Conservation (phyloP, 805 yeast species). For the Candida maltosa region DNA sequence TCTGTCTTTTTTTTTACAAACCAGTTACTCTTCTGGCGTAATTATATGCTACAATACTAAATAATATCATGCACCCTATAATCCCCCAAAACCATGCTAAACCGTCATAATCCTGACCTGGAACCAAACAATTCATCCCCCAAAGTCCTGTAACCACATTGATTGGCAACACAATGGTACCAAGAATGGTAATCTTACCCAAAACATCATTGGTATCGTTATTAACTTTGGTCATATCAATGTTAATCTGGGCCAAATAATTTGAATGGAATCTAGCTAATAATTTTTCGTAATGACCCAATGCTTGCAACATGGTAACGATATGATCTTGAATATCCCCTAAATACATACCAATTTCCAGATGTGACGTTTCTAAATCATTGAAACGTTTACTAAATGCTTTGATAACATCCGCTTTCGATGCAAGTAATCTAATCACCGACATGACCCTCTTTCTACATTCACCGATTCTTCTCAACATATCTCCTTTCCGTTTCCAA, state of each 20-base stretch:
- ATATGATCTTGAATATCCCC: constrained; percentile 98
- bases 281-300: constrained; percentile 91
- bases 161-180: constrained; percentile 93
- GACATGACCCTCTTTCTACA: constrained; percentile 94
- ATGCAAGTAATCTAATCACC: constrained; percentile 74
- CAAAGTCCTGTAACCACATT: constrained; percentile 94
- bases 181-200: constrained; percentile 88
- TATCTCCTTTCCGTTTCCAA: constrained; percentile 92
- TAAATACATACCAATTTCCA: constrained; percentile 89
- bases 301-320: constrained; percentile 92
- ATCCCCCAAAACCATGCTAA: constrained; percentile 42
- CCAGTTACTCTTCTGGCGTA: constrained; percentile 41
- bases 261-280: constrained; percentile 94
- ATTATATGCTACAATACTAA: constrained; percentile 35
- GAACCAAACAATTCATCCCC: constrained; percentile 98
- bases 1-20: constrained; percentile 13
- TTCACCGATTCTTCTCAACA: constrained; percentile 93
- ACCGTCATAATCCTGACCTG: constrained; percentile 66
- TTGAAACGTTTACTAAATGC: constrained; percentile 89
- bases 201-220: constrained; percentile 95
- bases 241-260: constrained; percentile 92
- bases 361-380: constrained; percentile 62
- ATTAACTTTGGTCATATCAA: constrained; percentile 95
- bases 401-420: constrained; percentile 96
- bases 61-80: constrained; percentile 28